Percentiles rank a stretch among this genome's conserved stretches.
Evolutionary conservation across 805 yeast species (phyloP).

Genomic region (Sugiyamaella americana): DNA sequence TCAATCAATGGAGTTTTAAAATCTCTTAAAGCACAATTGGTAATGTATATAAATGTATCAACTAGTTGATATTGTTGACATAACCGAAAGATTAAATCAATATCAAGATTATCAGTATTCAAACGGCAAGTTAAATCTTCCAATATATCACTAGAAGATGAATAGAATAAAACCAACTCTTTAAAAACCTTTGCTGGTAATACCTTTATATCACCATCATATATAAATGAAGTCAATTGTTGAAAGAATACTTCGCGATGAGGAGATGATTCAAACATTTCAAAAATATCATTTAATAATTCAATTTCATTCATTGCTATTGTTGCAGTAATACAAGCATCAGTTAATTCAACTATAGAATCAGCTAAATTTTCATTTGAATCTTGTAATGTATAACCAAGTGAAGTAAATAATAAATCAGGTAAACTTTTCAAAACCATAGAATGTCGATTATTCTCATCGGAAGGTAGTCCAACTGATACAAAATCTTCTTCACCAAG

Average conservation of each 20-base stretch:
- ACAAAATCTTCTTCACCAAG: constrained; percentile 45
- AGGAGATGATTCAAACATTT: constrained; percentile 34
- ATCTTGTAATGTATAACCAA: constrained; percentile 38
- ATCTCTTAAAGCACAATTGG: constrained; percentile 66
- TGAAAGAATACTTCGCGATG: constrained; percentile 43
- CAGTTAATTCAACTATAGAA: constrained; percentile 28
- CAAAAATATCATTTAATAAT: constrained; percentile 39
- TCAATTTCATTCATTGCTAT: constrained; percentile 33
- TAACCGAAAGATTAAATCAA: constrained; percentile 64
- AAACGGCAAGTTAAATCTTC: constrained; percentile 66
- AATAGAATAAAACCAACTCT: constrained; percentile 50
- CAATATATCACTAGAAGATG: constrained; percentile 42
- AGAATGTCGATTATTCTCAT: constrained; percentile 38
- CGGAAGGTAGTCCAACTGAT: constrained; percentile 51
- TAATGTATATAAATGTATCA: constrained; percentile 63
- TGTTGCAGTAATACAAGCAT: constrained; percentile 38
- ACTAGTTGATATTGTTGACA: constrained; percentile 51
- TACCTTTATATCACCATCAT: constrained; percentile 39
- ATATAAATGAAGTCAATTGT: constrained; percentile 46
- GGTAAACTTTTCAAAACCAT: constrained; percentile 50
- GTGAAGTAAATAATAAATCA: constrained; percentile 49
- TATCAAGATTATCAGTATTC: constrained; percentile 63
- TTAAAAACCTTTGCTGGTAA: constrained; percentile 63
- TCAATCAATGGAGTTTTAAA: constrained; percentile 65
- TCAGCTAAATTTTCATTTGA: constrained; percentile 27